Evolutionary conservation across 2,329 filamentous ascomycete species (phyloP).

Genomic region (Magnaporthiopsis incrustans): DNA sequence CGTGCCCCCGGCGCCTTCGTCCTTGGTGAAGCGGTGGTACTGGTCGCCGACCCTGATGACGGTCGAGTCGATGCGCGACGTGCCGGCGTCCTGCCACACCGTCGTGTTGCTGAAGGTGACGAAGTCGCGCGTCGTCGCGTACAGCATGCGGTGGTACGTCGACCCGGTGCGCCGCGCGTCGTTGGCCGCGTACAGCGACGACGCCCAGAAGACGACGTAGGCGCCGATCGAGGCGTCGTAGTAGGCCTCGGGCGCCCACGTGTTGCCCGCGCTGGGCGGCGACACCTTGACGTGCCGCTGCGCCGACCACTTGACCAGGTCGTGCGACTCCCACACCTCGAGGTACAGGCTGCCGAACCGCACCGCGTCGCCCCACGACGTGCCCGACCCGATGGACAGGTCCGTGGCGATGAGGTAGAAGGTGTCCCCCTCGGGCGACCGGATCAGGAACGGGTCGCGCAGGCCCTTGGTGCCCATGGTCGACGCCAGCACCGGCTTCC

Average conservation of each 20-base stretch:
- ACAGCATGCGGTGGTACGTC: conserved; percentile 45
- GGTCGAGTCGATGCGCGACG: conserved; percentile 44
- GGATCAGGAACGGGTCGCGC: conserved; percentile 33
- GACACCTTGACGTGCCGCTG: conserved; percentile 31
- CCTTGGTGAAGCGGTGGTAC: conserved; percentile 48
- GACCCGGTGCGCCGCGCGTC: conserved; percentile 32
- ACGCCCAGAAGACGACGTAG: conserved; percentile 29
- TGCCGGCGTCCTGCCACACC: conserved; percentile 43
- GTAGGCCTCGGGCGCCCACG: conserved; percentile 32
- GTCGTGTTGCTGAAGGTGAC: conserved; percentile 37
- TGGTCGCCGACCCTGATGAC: conserved; percentile 32
- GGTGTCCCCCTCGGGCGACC: conserved; percentile 27
- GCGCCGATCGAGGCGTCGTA: conserved; percentile 25
- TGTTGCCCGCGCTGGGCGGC: conserved; percentile 30
- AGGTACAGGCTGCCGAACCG: conserved; percentile 18
- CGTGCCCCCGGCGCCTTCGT: conserved; percentile 39
- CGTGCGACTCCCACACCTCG: conserved; percentile 32
- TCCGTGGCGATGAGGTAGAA: conserved; percentile 34
- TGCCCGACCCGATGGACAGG: conserved; percentile 26
- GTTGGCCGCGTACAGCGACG: conserved; percentile 32
- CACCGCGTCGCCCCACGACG: conserved; percentile 16
- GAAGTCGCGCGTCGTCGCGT: conserved; percentile 41
- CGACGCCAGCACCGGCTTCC: conserved; percentile 27
- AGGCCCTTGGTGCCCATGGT: conserved; percentile 29
- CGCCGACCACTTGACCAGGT: conserved; percentile 28